phyloP scores from a whole-genome alignment of 2,329 filamentous ascomycete genomes.

The Graphium sp. region DNA sequence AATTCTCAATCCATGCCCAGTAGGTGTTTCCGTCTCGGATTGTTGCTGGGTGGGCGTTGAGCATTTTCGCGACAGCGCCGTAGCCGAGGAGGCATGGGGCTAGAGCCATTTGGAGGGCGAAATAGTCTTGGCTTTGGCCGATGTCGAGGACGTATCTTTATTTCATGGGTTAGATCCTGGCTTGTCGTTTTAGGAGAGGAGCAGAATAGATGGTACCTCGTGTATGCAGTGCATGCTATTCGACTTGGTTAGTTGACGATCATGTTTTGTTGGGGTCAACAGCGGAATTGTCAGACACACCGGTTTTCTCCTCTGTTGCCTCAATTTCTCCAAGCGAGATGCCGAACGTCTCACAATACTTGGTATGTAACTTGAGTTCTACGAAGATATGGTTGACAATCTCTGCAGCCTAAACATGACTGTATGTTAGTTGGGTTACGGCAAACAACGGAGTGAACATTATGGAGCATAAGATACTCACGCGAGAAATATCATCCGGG shows the following conservation, averaged over 20 bases:
- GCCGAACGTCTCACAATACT: slow-evolving; percentile 70
- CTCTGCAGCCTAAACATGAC: slow-evolving; percentile 12
- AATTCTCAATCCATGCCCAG: slow-evolving; percentile 85
- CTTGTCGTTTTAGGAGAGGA: background rate
- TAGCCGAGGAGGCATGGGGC: slow-evolving; percentile 87
- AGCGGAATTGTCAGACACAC: too few relatives aligned
- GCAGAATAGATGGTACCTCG: slow-evolving; percentile 17
- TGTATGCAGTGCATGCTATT: slow-evolving; percentile 64
- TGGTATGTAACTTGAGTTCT: slow-evolving; percentile 68
- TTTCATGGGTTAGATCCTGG: slow-evolving; percentile 7
- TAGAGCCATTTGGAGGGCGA: slow-evolving; percentile 70
- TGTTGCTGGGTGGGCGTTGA: slow-evolving; percentile 46
- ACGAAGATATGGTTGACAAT: slow-evolving; percentile 63
- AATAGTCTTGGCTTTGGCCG: slow-evolving; percentile 73
- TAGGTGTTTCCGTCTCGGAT: slow-evolving; percentile 53
- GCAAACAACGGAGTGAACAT: too few relatives aligned
- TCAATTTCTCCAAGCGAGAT: slow-evolving; percentile 59
- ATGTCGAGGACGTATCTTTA: slow-evolving; percentile 71
- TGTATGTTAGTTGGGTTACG: slow-evolving; percentile 1
- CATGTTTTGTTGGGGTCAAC: too few relatives aligned
- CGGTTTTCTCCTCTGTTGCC: slow-evolving; percentile 40
- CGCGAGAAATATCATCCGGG: slow-evolving; percentile 55
- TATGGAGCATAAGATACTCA: too few relatives aligned
- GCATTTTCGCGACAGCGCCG: slow-evolving; percentile 55
- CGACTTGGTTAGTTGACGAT: background rate